A percentile compares a stretch with the other conserved stretches of the same genome.
Conservation (phyloP, 2,329 filamentous ascomycete species). For the Fusarium newnesense region DNA sequence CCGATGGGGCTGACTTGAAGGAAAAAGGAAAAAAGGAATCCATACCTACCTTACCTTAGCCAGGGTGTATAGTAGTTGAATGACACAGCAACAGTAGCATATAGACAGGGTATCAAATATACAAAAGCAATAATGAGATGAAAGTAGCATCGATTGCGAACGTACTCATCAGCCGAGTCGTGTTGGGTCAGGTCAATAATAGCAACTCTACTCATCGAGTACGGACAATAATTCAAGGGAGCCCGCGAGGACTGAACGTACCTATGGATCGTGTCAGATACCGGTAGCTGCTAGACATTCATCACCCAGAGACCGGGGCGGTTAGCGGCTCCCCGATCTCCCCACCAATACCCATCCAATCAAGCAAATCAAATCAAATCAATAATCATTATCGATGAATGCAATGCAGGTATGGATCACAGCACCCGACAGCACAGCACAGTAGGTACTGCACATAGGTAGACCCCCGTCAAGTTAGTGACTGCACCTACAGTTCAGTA, state of each 20-base stretch:
- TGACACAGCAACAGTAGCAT: neutral
- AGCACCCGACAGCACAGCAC: neutral
- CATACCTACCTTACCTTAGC: neutral
- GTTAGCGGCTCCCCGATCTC: conserved; percentile 30
- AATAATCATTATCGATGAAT: neutral
- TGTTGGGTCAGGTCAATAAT: neutral
- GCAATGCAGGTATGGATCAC: neutral
- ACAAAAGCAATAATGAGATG: neutral
- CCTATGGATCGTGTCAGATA: neutral
- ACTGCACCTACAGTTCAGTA: neutral
- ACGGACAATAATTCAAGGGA: neutral
- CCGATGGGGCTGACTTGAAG: neutral
- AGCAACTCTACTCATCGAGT: neutral
- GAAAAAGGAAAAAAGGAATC: neutral
- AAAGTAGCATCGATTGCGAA: neutral
- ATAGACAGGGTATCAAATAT: neutral
- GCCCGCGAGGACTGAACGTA: neutral
- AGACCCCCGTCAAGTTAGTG: neutral
- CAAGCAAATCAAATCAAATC: neutral
- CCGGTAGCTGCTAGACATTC: neutral
- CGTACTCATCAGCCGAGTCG: neutral
- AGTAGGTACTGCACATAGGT: neutral
- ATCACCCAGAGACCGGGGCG: conserved; percentile 14
- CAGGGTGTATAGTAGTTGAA: neutral
- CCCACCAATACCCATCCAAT: conserved; percentile 20